Evolutionary conservation across 2,329 filamentous ascomycete species (phyloP).

Genomic region (Aspergillus spinulosporus): DNA sequence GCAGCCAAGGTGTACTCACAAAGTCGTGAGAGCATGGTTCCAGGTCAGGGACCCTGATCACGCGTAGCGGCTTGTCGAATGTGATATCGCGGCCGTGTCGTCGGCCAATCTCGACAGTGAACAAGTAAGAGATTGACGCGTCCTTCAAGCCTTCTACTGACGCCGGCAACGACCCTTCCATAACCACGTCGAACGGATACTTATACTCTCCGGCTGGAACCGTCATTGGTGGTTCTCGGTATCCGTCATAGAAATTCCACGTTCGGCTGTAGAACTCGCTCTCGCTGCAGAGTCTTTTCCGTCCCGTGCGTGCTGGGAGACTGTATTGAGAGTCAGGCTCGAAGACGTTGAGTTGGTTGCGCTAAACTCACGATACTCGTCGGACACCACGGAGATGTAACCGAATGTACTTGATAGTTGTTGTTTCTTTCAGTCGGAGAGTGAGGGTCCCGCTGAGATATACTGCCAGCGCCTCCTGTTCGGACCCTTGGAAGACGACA

Average conservation of each 20-base stretch:
- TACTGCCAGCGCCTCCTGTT: constrained; percentile 2
- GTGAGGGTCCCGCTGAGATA: constrained; percentile 5
- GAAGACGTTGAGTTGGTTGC: neutral
- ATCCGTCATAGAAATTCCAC: constrained; percentile 2
- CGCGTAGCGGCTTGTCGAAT: neutral
- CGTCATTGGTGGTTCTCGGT: neutral
- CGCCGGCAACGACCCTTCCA: constrained; percentile 3
- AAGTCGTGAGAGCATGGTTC: neutral
- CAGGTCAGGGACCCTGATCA: neutral
- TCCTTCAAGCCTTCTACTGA: neutral
- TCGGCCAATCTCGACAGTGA: constrained; percentile 1
- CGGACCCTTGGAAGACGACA: constrained; percentile 1
- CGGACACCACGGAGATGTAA: neutral
- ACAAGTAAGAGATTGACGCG: neutral
- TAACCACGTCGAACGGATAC: constrained; percentile 1
- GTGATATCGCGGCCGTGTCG: neutral
- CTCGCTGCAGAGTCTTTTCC: neutral
- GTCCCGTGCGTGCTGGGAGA: neutral
- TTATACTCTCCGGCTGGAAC: neutral
- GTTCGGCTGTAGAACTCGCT: neutral
- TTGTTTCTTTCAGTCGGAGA: neutral
- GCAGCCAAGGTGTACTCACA: neutral
- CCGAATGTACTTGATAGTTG: neutral
- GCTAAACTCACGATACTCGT: neutral
- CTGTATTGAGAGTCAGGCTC: neutral